These are phyloP conservation scores for Pichia sp. DNA, from an alignment of 1,139 yeast species.

Conservation along the genomic window DNA sequence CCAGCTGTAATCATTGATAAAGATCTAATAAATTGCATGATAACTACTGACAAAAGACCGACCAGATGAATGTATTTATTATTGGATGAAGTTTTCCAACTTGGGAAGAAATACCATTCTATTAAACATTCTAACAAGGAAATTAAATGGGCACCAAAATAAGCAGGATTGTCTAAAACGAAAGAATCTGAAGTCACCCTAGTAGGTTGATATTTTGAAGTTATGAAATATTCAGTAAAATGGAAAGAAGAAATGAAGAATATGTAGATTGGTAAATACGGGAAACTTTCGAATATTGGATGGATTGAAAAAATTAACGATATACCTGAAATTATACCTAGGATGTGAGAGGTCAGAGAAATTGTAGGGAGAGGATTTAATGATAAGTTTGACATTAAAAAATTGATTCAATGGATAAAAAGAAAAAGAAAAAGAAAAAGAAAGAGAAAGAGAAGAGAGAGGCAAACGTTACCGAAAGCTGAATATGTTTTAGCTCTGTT, in stretches of 20 bases:
- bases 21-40: conserved; percentile 66
- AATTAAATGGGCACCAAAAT: conserved; percentile 55
- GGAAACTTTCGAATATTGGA: conserved; percentile 35
- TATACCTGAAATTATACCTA: conserved; percentile 36
- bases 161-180: conserved; percentile 59
- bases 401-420: neutral
- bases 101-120: conserved; percentile 36
- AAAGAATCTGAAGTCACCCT: conserved; percentile 72
- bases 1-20: conserved; percentile 85
- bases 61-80: conserved; percentile 12
- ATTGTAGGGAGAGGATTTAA: neutral
- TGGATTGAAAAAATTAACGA: conserved; percentile 25
- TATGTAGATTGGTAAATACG: conserved; percentile 43
- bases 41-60: conserved; percentile 43
- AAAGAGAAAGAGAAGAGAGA: no score
- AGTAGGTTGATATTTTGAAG: conserved; percentile 64
- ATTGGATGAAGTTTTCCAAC: conserved; percentile 12
- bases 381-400: neutral
- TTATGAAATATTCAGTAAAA: conserved; percentile 69
- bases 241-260: conserved; percentile 59
- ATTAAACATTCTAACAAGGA: conserved; percentile 44
- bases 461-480: no score
- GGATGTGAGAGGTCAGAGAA: neutral
- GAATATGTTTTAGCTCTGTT: neutral
- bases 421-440: no score